A percentile compares a stretch with the other conserved stretches of the same genome.
Evolutionary conservation across 2,329 filamentous ascomycete species (phyloP).

Genomic region (Exophiala lecanii-corni): DNA sequence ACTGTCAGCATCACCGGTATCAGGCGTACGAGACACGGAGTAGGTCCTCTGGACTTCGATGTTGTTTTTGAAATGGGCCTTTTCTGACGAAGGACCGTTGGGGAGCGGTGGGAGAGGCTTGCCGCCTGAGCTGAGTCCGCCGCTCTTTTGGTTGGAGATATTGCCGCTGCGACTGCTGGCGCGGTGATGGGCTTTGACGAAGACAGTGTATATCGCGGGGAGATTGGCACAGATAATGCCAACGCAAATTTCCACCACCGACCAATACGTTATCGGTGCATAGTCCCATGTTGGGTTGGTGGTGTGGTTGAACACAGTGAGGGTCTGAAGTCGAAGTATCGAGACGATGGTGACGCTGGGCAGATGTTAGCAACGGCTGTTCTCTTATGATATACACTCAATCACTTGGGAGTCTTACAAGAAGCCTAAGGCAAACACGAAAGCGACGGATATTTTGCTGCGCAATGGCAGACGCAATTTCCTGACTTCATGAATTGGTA

Average conservation of each 20-base stretch:
- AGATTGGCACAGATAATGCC: slow-evolving; percentile 45
- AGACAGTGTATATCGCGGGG: too few relatives aligned
- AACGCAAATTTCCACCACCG: slow-evolving; percentile 39
- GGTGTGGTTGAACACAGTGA: slow-evolving; percentile 41
- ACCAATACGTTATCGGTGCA: slow-evolving; percentile 39
- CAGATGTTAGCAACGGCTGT: background rate
- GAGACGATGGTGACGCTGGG: slow-evolving; percentile 42
- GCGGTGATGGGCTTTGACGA: too few relatives aligned
- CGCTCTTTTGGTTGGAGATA: too few relatives aligned
- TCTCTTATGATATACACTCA: too few relatives aligned
- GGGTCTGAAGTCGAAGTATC: slow-evolving; percentile 41
- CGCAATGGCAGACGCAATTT: background rate
- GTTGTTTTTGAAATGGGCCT: too few relatives aligned
- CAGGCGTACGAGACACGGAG: too few relatives aligned
- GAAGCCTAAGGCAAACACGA: background rate
- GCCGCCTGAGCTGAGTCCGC: too few relatives aligned
- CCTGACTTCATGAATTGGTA: background rate
- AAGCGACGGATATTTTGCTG: background rate
- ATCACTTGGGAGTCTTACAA: slow-evolving; percentile 2
- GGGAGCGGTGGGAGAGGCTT: too few relatives aligned
- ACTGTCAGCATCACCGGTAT: too few relatives aligned
- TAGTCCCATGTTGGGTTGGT: slow-evolving; percentile 33
- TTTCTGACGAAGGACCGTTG: too few relatives aligned
- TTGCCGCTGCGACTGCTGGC: too few relatives aligned
- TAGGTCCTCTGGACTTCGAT: too few relatives aligned